Percentiles rank a stretch among this genome's conserved stretches.
phyloP scores from a whole-genome alignment of 805 yeast species.

The Ogataea sp. region DNA sequence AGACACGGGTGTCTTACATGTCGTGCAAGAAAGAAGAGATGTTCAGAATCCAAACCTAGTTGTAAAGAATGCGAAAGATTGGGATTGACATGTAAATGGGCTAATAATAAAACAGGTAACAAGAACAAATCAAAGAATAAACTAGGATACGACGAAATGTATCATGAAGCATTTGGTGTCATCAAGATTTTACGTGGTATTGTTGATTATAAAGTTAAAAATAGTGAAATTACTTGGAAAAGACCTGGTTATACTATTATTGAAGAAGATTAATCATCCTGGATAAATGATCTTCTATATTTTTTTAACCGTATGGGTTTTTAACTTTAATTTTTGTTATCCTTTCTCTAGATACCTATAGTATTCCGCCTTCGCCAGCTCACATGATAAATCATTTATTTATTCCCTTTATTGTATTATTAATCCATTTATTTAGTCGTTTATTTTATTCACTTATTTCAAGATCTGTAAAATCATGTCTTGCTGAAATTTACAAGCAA shows the following conservation, averaged over 20 bases:
- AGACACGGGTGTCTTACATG: slow-evolving; percentile 29
- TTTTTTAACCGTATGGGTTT: too few relatives aligned
- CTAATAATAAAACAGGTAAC: slow-evolving; percentile 14
- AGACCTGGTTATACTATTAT: slow-evolving; percentile 1
- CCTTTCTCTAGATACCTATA: too few relatives aligned
- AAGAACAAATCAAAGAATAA: slow-evolving; percentile 16
- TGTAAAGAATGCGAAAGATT: slow-evolving; percentile 22
- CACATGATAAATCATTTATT: too few relatives aligned
- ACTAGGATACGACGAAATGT: slow-evolving; percentile 16
- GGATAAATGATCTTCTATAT: too few relatives aligned
- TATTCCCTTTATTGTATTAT: too few relatives aligned
- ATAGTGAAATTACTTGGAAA: slow-evolving; percentile 10
- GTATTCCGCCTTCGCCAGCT: too few relatives aligned
- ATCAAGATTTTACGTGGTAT: slow-evolving; percentile 17
- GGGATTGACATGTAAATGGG: slow-evolving; percentile 17
- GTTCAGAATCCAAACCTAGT: slow-evolving; percentile 32
- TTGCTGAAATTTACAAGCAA: too few relatives aligned
- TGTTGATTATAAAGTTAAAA: slow-evolving; percentile 14
- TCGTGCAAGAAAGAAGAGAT: slow-evolving; percentile 33
- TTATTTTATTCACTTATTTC: too few relatives aligned
- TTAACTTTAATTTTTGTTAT: too few relatives aligned
- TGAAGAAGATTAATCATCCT: background rate
- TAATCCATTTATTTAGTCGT: too few relatives aligned
- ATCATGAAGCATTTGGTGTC: slow-evolving; percentile 16
- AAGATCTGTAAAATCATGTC: too few relatives aligned